phyloP scores from a whole-genome alignment of 176 grass and related monocot species.

The Triticum dicoccoides region DNA sequence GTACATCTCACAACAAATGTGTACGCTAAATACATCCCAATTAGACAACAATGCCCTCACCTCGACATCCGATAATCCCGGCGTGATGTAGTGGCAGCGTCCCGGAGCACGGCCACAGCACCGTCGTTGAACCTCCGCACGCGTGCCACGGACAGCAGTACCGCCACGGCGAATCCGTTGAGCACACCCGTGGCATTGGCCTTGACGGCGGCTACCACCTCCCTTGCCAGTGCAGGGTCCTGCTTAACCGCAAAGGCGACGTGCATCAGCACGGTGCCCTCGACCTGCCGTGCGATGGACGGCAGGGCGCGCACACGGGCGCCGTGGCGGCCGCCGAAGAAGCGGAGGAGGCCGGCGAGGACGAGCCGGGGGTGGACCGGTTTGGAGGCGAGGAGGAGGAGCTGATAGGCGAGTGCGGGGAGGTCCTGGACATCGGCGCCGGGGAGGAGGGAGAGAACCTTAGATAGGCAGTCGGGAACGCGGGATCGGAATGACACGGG shows the following conservation, averaged over 20 bases:
- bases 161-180: conserved; percentile 66
- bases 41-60: conserved; percentile 28
- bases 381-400: conserved; percentile 80
- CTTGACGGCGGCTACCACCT: conserved; percentile 58
- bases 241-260: conserved; percentile 88
- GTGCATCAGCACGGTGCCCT: conserved; percentile 84
- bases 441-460: conserved; percentile 51
- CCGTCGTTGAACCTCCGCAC: conserved; percentile 63
- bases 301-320: conserved; percentile 36
- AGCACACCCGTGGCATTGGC: conserved; percentile 47
- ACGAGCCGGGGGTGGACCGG: conserved; percentile 50
- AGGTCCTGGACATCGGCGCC: conserved; percentile 66
- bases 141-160: conserved; percentile 73
- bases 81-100: conserved; percentile 39
- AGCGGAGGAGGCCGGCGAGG: conserved; percentile 57
- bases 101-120: conserved; percentile 47
- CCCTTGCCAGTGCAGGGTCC: conserved; percentile 71
- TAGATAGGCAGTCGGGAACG: conserved; percentile 45
- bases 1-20: conserved; percentile 23
- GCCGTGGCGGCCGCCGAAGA: conserved; percentile 48
- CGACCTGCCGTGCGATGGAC: conserved; percentile 71
- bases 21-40: background rate
- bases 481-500: conserved; percentile 27
- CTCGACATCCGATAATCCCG: conserved; percentile 55
- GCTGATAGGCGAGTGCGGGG: conserved; percentile 66